Conservation (phyloP, 257 asterid genomes). For the Solanum pennellii region DNA sequence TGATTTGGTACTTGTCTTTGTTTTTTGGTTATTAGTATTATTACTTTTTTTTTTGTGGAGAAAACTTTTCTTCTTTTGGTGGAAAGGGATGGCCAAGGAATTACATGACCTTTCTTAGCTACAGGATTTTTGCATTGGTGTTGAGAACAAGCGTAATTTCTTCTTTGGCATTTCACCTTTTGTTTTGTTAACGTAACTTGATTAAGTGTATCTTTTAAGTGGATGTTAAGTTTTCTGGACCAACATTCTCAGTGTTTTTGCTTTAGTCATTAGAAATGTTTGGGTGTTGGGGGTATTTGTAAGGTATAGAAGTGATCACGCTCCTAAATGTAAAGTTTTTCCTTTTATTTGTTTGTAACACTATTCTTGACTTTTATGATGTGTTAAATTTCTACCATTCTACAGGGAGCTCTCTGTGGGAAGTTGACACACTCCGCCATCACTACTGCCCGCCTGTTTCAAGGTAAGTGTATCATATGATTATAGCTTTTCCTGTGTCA, state of each 20-base stretch:
- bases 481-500: not conserved
- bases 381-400: slow-evolving; percentile 7
- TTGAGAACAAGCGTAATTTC: not conserved
- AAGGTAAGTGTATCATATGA: slow-evolving; percentile 27
- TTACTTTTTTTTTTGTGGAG: not conserved
- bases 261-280: not conserved
- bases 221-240: not conserved
- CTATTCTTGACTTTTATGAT: not conserved
- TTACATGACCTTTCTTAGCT: not conserved
- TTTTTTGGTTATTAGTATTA: not conserved
- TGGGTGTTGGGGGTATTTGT: not conserved
- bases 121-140: not conserved
- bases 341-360: not conserved
- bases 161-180: not conserved
- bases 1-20: not conserved
- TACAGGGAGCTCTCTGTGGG: slow-evolving; percentile 96
- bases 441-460: slow-evolving; percentile 89
- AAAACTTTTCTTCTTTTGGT: not conserved
- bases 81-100: not conserved
- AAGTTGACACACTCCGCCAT: slow-evolving; percentile 71
- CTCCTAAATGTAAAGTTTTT: not conserved
- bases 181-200: not conserved
- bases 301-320: not conserved
- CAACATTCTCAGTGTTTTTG: not conserved
- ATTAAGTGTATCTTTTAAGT: not conserved